Evolutionary conservation across 2,329 filamentous ascomycete genomes (phyloP).

Genomic region (Alternaria triticimaculans): DNA sequence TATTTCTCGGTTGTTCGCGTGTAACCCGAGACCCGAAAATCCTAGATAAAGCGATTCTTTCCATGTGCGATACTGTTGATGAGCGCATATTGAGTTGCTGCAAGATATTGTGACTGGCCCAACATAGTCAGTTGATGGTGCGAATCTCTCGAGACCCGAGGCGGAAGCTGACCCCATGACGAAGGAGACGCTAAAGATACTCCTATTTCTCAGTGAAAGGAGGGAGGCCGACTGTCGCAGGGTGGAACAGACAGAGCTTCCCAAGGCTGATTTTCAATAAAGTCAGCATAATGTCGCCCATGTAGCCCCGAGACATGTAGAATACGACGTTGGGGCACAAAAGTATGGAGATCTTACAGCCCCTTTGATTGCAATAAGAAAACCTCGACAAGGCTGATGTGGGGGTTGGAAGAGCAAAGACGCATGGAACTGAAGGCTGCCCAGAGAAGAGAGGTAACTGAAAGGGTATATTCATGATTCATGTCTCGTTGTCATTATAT

Average conservation of each 20-base stretch:
- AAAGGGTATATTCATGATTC: conserved; percentile 22
- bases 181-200: neutral
- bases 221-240: neutral
- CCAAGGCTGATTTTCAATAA: neutral
- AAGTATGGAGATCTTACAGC: neutral
- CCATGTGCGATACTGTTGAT: neutral
- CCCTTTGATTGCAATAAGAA: neutral
- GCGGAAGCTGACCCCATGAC: neutral
- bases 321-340: neutral
- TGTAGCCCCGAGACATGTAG: neutral
- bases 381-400: neutral
- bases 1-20: neutral
- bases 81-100: neutral
- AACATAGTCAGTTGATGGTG: neutral
- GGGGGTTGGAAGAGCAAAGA: neutral
- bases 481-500: conserved; percentile 24
- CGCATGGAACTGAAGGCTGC: neutral
- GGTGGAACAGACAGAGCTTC: neutral
- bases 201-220: neutral
- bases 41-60: neutral
- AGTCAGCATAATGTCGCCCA: neutral
- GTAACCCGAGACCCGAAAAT: neutral
- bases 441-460: neutral
- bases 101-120: neutral
- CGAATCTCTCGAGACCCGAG: neutral